Percentiles rank a stretch among this genome's conserved stretches.
Evolutionary conservation across 129 eudicot genomes (phyloP).

Genomic region (Helianthus tuberosus): DNA sequence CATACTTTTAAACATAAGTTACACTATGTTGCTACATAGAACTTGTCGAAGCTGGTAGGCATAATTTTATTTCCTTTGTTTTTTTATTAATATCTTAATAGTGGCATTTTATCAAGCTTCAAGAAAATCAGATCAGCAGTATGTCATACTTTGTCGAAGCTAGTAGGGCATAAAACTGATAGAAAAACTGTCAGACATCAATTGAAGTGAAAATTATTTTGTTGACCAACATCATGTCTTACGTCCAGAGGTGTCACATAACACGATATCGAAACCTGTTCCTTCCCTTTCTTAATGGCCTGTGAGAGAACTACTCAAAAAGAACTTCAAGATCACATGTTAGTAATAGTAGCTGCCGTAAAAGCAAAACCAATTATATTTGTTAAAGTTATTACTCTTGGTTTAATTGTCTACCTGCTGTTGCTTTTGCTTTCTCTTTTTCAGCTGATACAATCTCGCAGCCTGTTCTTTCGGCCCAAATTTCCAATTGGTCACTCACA

Average conservation of each 20-base stretch:
- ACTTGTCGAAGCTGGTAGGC: no score
- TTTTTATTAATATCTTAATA: no score
- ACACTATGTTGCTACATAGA: no score
- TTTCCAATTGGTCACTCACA: constrained; percentile 93
- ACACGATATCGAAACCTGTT: constrained; percentile 75
- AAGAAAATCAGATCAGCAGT: no score
- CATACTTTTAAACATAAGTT: no score
- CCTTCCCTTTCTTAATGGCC: constrained; percentile 93
- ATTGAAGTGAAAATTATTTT: background rate
- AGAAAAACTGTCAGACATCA: background rate
- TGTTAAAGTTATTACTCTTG: background rate
- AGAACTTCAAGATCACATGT: constrained; percentile 61
- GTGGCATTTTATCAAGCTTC: no score
- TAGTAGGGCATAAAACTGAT: no score
- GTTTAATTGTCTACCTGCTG: constrained; percentile 74
- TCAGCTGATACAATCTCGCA: constrained; percentile 94
- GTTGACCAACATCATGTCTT: constrained; percentile 37
- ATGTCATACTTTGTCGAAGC: no score
- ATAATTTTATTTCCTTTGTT: no score
- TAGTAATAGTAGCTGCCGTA: constrained; percentile 37
- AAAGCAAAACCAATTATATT: background rate
- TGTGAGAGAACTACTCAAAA: constrained; percentile 87
- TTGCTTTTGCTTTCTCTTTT: constrained; percentile 85
- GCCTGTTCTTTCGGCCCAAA: constrained; percentile 96
- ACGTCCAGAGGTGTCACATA: no score